Evolutionary conservation across 148 eudicot species (phyloP), one percentile per base, ranked within the genome.

Genomic region (Gaultheria prostrata): DNA sequence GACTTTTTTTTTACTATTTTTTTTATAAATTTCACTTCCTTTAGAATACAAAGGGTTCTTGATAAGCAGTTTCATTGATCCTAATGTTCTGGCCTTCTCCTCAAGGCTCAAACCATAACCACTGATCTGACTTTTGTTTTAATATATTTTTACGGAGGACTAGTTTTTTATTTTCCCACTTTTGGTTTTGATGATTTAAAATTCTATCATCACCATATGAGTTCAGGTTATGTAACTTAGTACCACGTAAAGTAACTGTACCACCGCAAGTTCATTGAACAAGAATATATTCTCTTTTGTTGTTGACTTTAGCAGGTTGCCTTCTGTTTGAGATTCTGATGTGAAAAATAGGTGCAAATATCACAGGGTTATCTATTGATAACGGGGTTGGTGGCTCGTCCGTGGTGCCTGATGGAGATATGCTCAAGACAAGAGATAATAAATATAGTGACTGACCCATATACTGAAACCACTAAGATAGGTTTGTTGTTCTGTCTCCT

Each of bases 351-450:
- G 28, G 20, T 85, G 83, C 63, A 10, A 20, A 45, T 81, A n/a
- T n/a, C n/a, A 50, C 90, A 94, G 98, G 98, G 97, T 17, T 93
- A 93, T 78, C 92, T 92, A 87, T 86, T 94, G 90, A 89, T 93
- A 80, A 86, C 92, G 39, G 92, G 91, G 45, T 79, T 96, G 85
- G 95, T 87, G 77, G 88, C 91, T 88, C 94, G 98, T 51, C 87
- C 93, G 50, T 96, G 99, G 98, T 93, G 90, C 86, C 88, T 96
- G 89, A 88, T 91, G 89, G 99, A 94, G 90, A 90, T 94, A 76
- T 89, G 96, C 88, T 90, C 97, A 45, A 92, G 91, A 81, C 91
- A 87, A 82, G 97, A 96, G 88, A 93, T 96, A 78, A 89, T 96
- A 82, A 89, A 85, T 87, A 86, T 90, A 63, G 88, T 96, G 54